Percentiles rank a stretch among this genome's conserved stretches.
Conservation (phyloP, 768 basidiomycete species). For the Podaxis rugospora region DNA sequence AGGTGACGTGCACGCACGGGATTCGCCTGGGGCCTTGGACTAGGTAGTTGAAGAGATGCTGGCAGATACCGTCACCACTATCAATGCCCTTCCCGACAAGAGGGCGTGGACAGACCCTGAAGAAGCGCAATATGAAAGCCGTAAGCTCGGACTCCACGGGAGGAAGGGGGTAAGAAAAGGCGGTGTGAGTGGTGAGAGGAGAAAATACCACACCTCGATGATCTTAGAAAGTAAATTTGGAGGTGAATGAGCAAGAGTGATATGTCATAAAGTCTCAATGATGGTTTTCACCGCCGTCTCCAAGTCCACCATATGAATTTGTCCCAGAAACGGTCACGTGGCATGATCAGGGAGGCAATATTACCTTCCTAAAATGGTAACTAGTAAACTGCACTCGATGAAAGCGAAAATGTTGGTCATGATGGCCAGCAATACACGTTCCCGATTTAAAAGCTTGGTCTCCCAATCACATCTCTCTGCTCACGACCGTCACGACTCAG, state of each 20-base stretch:
- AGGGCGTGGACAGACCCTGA: conserved; percentile 1
- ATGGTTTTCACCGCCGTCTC: neutral
- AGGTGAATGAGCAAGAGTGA: neutral
- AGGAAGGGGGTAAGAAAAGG: neutral
- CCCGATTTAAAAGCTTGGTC: neutral
- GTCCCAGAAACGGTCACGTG: conserved; percentile 4
- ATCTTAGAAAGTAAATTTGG: neutral
- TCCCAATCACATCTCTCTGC: neutral
- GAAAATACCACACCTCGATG: neutral
- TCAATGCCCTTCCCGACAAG: neutral
- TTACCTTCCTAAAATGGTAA: neutral
- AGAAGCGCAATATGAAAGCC: conserved; percentile 5
- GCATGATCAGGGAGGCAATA: neutral
- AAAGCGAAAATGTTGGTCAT: conserved; percentile 1
- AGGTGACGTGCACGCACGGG: conserved; percentile 1
- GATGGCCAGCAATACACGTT: neutral
- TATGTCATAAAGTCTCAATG: conserved; percentile 1
- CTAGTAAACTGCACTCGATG: neutral
- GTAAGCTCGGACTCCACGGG: neutral
- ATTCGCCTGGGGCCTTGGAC: neutral
- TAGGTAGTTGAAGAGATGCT: neutral
- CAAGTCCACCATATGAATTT: neutral
- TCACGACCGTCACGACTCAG: conserved; percentile 1
- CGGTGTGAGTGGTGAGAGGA: neutral
- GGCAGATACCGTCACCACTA: neutral